A percentile compares a stretch with the other conserved stretches of the same genome.
Evolutionary conservation across 2,329 filamentous ascomycete species (phyloP).

Genomic region (Cladosporium sp.): DNA sequence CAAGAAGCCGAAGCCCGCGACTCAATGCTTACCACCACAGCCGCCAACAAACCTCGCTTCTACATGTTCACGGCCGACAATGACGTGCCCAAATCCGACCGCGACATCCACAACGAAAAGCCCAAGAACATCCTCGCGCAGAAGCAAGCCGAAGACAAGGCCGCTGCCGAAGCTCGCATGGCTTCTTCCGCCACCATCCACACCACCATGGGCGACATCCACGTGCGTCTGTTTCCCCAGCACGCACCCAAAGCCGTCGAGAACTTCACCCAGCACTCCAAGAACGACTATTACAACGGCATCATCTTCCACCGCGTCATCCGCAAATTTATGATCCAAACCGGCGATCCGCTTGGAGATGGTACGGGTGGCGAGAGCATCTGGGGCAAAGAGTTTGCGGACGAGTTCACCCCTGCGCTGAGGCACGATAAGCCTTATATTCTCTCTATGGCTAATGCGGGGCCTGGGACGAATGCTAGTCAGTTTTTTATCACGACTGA

Average conservation of each 20-base stretch:
- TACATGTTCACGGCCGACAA: constrained; percentile 97
- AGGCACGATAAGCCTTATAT: constrained; percentile 96
- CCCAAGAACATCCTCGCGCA: constrained; percentile 58
- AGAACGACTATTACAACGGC: constrained; percentile 92
- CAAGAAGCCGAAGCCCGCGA: constrained; percentile 89
- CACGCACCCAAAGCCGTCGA: constrained; percentile 92
- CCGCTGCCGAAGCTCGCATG: constrained; percentile 63
- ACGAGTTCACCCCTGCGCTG: constrained; percentile 79
- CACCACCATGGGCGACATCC: constrained; percentile 90
- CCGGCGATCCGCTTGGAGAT: constrained; percentile 80
- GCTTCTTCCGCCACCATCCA: constrained; percentile 81
- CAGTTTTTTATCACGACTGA: constrained; percentile 99
- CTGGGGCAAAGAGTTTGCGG: constrained; percentile 87
- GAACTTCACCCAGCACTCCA: constrained; percentile 91
- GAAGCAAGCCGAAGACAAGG: constrained; percentile 48
- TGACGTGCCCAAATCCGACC: constrained; percentile 73
- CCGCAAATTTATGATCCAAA: constrained; percentile 96
- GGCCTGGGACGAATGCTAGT: constrained; percentile 88
- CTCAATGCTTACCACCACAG: constrained; percentile 81
- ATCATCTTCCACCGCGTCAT: constrained; percentile 98
- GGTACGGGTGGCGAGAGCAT: constrained; percentile 88
- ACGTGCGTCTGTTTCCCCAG: constrained; percentile 86
- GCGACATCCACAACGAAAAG: constrained; percentile 94
- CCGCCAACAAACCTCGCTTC: constrained; percentile 82
- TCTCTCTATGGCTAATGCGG: constrained; percentile 95